Conservation (phyloP, 371 early-diverging fungal genomes). For the Mortierella sp. region DNA sequence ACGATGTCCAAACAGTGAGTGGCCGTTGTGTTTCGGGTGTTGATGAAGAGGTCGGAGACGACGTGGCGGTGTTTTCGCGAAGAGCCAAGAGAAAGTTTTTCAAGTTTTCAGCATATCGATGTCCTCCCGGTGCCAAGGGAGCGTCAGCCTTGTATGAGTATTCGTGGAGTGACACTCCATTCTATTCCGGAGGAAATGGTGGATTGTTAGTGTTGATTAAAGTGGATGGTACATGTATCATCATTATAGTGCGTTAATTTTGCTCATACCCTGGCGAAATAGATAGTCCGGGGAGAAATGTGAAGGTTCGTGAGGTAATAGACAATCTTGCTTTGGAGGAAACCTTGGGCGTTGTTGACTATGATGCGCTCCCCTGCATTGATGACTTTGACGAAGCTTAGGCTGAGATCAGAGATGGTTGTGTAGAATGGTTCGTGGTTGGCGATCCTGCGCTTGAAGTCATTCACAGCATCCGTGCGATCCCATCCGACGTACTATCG, state of each 20-base stretch:
- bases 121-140: slow-evolving; percentile 68
- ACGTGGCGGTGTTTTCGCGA: slow-evolving; percentile 58
- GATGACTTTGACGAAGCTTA: slow-evolving; percentile 89
- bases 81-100: slow-evolving; percentile 68
- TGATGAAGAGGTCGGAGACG: slow-evolving; percentile 9
- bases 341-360: slow-evolving; percentile 86
- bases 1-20: slow-evolving; percentile 82
- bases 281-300: slow-evolving; percentile 86
- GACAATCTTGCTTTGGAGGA: slow-evolving; percentile 90
- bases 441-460: slow-evolving; percentile 91
- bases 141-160: slow-evolving; percentile 65
- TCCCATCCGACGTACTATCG: slow-evolving; percentile 81
- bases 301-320: slow-evolving; percentile 93
- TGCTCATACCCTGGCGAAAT: slow-evolving; percentile 83
- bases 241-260: not conserved
- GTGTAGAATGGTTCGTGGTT: slow-evolving; percentile 86
- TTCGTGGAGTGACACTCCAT: slow-evolving; percentile 64
- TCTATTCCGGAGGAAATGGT: slow-evolving; percentile 22
- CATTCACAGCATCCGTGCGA: slow-evolving; percentile 85
- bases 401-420: slow-evolving; percentile 75
- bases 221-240: not conserved
- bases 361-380: slow-evolving; percentile 93
- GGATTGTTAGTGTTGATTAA: too few relatives aligned
- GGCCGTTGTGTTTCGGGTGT: slow-evolving; percentile 38
- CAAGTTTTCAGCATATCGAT: slow-evolving; percentile 71